phyloP scores from a whole-genome alignment of 176 grass and related monocot genomes.

The Cocos nucifera region DNA sequence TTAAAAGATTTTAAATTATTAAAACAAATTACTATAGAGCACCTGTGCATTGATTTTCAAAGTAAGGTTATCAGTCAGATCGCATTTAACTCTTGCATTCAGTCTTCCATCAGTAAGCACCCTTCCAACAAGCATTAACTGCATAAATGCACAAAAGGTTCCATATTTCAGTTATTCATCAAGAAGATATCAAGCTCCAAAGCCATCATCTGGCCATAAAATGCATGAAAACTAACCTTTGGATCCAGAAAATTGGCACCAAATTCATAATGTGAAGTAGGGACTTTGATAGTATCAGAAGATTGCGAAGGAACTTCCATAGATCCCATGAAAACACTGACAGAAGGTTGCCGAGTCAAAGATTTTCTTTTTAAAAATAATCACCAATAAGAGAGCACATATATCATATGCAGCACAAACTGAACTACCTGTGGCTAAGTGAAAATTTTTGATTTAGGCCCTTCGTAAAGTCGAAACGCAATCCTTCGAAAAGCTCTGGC shows the following conservation, averaged over 20 bases:
- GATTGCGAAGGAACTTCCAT: conserved; percentile 78
- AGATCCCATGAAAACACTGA: conserved; percentile 88
- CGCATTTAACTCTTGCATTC: conserved; percentile 95
- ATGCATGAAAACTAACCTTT: conserved; percentile 43
- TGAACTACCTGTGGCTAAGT: conserved; percentile 45
- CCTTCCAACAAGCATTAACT: conserved; percentile 96
- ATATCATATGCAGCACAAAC: not conserved
- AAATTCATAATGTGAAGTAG: conserved; percentile 89
- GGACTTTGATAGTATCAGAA: conserved; percentile 77
- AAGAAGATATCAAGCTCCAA: not conserved
- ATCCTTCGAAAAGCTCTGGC: conserved; percentile 46
- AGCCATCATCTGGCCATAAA: not conserved
- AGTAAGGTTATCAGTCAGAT: conserved; percentile 73
- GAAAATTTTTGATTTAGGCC: conserved; percentile 39
- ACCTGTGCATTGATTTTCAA: conserved; percentile 98
- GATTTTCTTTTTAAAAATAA: not conserved
- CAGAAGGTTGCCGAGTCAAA: conserved; percentile 20
- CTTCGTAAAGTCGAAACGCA: conserved; percentile 42
- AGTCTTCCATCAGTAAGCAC: conserved; percentile 89
- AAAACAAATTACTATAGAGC: conserved; percentile 15
- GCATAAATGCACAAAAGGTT: conserved; percentile 14
- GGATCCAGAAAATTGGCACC: conserved; percentile 97
- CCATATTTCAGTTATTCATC: conserved; percentile 11
- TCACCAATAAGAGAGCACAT: not conserved
- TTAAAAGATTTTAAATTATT: not conserved